Percentiles rank a stretch among this genome's conserved stretches.
phyloP scores from a whole-genome alignment of 208 protist genomes.

The Leishmania amazonensis region DNA sequence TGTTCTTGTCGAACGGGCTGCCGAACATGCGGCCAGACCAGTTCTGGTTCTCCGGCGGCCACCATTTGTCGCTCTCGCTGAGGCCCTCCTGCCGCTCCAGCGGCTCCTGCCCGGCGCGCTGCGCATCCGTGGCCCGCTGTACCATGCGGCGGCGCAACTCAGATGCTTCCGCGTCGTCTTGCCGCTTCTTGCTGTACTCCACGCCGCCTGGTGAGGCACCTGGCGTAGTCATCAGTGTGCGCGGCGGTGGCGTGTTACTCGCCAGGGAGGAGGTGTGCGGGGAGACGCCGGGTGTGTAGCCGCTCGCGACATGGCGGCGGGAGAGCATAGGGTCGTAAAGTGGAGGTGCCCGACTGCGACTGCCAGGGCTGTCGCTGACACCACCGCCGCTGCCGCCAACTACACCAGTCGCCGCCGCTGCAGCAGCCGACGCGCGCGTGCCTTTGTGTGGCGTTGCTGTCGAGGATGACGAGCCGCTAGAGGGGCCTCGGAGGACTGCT shows the following conservation, averaged over 20 bases:
- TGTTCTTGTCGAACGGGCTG: constrained; percentile 74
- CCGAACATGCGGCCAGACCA: constrained; percentile 79
- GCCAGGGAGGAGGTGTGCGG: constrained; percentile 32
- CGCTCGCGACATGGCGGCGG: constrained; percentile 3
- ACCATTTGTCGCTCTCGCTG: constrained; percentile 64
- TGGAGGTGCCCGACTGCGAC: constrained; percentile 11
- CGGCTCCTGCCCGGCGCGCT: constrained; percentile 67
- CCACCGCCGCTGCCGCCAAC: neutral
- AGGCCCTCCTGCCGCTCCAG: constrained; percentile 6
- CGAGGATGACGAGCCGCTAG: neutral
- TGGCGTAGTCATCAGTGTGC: constrained; percentile 60
- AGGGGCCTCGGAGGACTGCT: neutral
- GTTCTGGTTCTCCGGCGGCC: constrained; percentile 67
- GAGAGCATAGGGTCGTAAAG: constrained; percentile 15
- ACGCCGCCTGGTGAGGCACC: constrained; percentile 77
- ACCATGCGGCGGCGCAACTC: constrained; percentile 54
- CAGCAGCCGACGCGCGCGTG: constrained; percentile 4
- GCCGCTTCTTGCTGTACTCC: constrained; percentile 61
- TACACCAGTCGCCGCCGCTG: neutral
- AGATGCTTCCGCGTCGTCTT: constrained; percentile 40
- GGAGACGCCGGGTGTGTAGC: constrained; percentile 23
- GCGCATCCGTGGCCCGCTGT: constrained; percentile 67
- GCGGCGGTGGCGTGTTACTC: constrained; percentile 37
- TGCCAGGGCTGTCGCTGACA: neutral
- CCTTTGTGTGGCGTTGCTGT: neutral